Evolutionary conservation across 495 filamentous ascomycete species (phyloP).

Genomic region (Penicillium bialowiezense): DNA sequence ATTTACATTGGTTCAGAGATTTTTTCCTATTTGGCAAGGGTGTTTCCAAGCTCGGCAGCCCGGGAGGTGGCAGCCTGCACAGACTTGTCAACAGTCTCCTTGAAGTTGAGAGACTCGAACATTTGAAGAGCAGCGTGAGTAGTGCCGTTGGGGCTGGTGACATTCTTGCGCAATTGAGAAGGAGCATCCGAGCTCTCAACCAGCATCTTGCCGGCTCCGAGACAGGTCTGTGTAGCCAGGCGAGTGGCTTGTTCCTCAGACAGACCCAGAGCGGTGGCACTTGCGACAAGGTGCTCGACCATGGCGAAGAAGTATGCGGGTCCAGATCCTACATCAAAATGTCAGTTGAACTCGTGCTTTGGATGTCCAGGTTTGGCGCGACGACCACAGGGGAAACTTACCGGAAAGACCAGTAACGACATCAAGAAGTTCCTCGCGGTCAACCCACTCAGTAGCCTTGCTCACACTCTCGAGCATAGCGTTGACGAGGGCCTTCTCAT

Average conservation of each 20-base stretch:
- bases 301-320: conserved; percentile 47
- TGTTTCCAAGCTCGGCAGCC: conserved; percentile 33
- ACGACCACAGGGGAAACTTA: conserved; percentile 13
- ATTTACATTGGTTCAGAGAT: not conserved
- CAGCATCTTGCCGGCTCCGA: conserved; percentile 43
- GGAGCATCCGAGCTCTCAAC: conserved; percentile 34
- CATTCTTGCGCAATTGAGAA: conserved; percentile 40
- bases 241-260: conserved; percentile 39
- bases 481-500: conserved; percentile 37
- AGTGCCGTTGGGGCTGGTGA: conserved; percentile 44
- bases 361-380: not conserved
- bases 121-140: conserved; percentile 38
- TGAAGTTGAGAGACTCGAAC: conserved; percentile 33
- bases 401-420: conserved; percentile 43
- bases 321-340: conserved; percentile 39
- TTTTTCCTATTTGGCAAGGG: conserved; percentile 2
- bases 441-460: conserved; percentile 41
- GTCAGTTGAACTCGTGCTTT: not conserved
- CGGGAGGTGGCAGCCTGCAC: conserved; percentile 37
- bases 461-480: conserved; percentile 35
- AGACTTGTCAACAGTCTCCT: conserved; percentile 36
- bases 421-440: conserved; percentile 38
- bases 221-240: conserved; percentile 39
- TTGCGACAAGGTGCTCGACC: conserved; percentile 41
- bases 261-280: conserved; percentile 36